Conservation (phyloP, 2,329 filamentous ascomycete species). For the Graphiopsis chlorocephala region DNA sequence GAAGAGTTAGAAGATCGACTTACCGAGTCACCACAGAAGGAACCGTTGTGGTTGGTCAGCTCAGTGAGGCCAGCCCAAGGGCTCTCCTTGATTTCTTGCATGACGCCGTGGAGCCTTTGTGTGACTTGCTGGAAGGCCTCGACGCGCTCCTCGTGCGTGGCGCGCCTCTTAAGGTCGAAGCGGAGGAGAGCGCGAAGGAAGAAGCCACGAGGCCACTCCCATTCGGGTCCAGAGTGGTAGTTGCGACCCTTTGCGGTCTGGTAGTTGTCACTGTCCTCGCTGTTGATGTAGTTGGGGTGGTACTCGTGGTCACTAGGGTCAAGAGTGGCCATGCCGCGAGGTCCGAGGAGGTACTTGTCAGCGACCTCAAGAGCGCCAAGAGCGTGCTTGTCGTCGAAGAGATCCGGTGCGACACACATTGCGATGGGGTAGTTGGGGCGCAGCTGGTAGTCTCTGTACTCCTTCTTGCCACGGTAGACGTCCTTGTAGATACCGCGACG, state of each 20-base stretch:
- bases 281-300: slow-evolving; percentile 90
- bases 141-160: slow-evolving; percentile 64
- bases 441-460: slow-evolving; percentile 96
- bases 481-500: slow-evolving; percentile 98
- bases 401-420: slow-evolving; percentile 86
- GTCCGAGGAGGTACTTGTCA: slow-evolving; percentile 76
- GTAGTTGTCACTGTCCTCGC: slow-evolving; percentile 88
- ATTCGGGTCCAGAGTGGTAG: slow-evolving; percentile 97
- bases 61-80: slow-evolving; percentile 90
- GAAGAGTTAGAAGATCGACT: slow-evolving; percentile 37
- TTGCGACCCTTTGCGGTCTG: slow-evolving; percentile 91
- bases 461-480: slow-evolving; percentile 86
- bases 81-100: slow-evolving; percentile 74
- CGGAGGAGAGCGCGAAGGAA: slow-evolving; percentile 88
- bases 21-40: slow-evolving; percentile 82
- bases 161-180: slow-evolving; percentile 77
- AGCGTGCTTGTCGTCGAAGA: slow-evolving; percentile 78
- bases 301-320: slow-evolving; percentile 93
- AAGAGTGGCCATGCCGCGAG: slow-evolving; percentile 91
- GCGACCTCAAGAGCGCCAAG: slow-evolving; percentile 75
- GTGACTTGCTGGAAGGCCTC: slow-evolving; percentile 97
- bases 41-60: slow-evolving; percentile 85
- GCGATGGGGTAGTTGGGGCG: slow-evolving; percentile 92
- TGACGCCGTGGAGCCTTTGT: slow-evolving; percentile 75
- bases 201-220: slow-evolving; percentile 96